Base-by-base conservation (phyloP, 768 basidiomycete species). In the Psilocybe tampanensis region DNA sequence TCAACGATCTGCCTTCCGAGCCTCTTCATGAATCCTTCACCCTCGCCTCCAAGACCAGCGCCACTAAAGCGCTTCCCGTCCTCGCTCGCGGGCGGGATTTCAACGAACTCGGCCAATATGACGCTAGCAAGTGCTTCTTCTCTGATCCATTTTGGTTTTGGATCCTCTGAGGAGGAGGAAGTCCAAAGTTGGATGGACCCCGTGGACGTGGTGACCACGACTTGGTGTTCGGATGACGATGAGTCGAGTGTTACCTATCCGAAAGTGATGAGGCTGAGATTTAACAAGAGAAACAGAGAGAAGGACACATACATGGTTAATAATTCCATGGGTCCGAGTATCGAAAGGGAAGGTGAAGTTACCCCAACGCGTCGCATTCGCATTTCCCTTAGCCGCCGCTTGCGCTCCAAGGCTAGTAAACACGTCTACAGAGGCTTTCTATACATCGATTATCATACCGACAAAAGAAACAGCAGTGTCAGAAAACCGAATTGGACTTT, bases 81-180 rank as follows among this genome's bases (percentile, higher is more conserved):
- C 12, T 13, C 36, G 15, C 13, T 15, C 4, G 36, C 13, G 15
- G 36, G 36, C 0, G 92, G 92, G 15, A 96, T 79, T 61, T 94
- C 91, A 19, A 94, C 82, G 55, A 94, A 85, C 50, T 86, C 82
- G 1, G 87, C 86, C 0, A 81, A 79, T 21, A 78, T 72, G 47
- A 92, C 79, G 2, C 83, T 76, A 0, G 91, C 76, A 9, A 96
- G 76, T 1, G 84, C 80, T 67, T 98, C 95, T 66, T 96, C 94
- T 47, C 94, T 80, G 0, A 81, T 82, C 93, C 94, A 96, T 24
- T 80, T 76, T 24, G 84, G 72, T 33, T 83, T 76, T 21, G 82
- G 79, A 45, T 84, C 74, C 13, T 5, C 13, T n/a, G 29, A 29
- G 47, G 29, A 47, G 47, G 45, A 24, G 11, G 45, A 21, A 47